phyloP scores from a whole-genome alignment of 345 rosid genomes.

The Populus nigra region DNA sequence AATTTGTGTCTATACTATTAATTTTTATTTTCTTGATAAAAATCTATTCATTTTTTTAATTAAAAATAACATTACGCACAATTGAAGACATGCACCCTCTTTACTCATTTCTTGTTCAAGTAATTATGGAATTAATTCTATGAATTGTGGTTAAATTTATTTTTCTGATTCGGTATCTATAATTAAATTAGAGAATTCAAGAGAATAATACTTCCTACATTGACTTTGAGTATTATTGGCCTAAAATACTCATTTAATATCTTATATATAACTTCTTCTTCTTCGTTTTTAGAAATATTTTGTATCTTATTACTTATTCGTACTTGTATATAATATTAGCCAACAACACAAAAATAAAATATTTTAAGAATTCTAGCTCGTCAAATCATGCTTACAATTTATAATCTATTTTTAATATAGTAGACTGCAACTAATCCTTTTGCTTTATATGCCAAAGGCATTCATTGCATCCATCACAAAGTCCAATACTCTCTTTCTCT shows the following conservation, averaged over 20 bases:
- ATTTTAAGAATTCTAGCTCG: background rate
- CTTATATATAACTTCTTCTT: too few relatives aligned
- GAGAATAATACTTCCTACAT: too few relatives aligned
- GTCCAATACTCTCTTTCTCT: constrained; percentile 16
- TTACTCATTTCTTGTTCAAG: too few relatives aligned
- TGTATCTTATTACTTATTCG: too few relatives aligned
- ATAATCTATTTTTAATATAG: constrained; percentile 9
- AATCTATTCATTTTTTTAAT: too few relatives aligned
- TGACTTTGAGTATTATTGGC: too few relatives aligned
- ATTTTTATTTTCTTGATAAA: too few relatives aligned
- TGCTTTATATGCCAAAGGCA: constrained; percentile 16
- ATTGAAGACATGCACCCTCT: background rate
- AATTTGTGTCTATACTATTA: too few relatives aligned
- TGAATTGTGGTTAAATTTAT: too few relatives aligned
- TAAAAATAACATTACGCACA: background rate
- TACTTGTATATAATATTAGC: background rate
- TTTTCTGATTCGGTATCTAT: background rate
- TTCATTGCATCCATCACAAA: constrained; percentile 23
- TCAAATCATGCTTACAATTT: background rate
- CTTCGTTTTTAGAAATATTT: too few relatives aligned
- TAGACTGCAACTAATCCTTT: constrained; percentile 22
- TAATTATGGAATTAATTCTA: too few relatives aligned
- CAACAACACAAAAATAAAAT: background rate
- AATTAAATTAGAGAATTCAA: background rate
- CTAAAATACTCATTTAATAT: too few relatives aligned